Evolutionary conservation across 768 basidiomycete genomes (phyloP).

Genomic region (Termitomyces sp.): DNA sequence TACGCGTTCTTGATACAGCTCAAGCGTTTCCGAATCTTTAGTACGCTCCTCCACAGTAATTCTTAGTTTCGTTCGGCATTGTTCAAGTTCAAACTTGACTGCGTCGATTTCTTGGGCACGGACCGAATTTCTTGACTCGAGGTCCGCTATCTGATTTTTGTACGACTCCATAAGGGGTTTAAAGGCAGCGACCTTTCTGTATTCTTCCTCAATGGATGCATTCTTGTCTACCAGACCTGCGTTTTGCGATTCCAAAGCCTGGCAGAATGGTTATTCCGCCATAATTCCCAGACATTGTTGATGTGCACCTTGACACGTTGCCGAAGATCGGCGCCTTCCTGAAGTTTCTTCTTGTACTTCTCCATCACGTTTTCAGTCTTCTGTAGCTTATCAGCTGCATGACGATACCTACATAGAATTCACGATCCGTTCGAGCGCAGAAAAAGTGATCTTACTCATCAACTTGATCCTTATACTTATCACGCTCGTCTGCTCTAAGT

Average conservation of each 20-base stretch:
- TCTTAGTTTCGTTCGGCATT: conserved; percentile 62
- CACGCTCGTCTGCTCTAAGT: conserved; percentile 68
- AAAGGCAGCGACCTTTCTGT: conserved; percentile 78
- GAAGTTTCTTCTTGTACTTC: conserved; percentile 98
- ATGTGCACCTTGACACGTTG: conserved; percentile 72
- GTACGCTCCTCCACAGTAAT: conserved; percentile 63
- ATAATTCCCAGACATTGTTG: conserved; percentile 4
- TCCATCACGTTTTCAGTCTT: conserved; percentile 98
- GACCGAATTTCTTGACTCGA: conserved; percentile 65
- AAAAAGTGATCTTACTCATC: conserved; percentile 46
- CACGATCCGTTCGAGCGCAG: background rate
- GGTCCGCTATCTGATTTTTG: conserved; percentile 76
- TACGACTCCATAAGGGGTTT: conserved; percentile 91
- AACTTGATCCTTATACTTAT: conserved; percentile 82
- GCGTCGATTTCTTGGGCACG: conserved; percentile 69
- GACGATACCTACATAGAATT: conserved; percentile 58
- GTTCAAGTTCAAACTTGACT: conserved; percentile 72
- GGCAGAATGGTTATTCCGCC: background rate
- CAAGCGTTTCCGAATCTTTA: conserved; percentile 79
- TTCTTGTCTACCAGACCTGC: conserved; percentile 88
- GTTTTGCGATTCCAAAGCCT: conserved; percentile 92
- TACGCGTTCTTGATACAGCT: conserved; percentile 86
- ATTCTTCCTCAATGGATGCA: conserved; percentile 88
- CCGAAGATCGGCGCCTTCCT: conserved; percentile 86
- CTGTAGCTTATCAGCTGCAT: conserved; percentile 85